Percentiles rank a stretch among this genome's conserved stretches.
phyloP scores from a whole-genome alignment of 768 basidiomycete species.

The Heimioporus sp. region DNA sequence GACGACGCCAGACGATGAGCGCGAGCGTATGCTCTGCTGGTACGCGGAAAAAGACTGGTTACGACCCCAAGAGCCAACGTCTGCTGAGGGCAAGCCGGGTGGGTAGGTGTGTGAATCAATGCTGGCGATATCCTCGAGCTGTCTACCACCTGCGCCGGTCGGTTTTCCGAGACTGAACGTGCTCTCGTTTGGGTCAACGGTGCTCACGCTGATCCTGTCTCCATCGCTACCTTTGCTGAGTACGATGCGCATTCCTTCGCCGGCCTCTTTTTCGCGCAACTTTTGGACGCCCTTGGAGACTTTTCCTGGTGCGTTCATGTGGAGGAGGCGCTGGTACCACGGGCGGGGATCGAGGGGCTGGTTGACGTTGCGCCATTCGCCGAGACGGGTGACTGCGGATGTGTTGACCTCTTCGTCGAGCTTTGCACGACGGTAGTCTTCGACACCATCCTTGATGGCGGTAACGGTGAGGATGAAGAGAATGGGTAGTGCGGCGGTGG shows the following conservation, averaged over 20 bases:
- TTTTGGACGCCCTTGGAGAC: constrained; percentile 84
- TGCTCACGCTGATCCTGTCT: constrained; percentile 40
- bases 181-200: constrained; percentile 42
- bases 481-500: constrained; percentile 81
- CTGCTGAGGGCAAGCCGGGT: constrained; percentile 37
- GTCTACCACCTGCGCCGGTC: constrained; percentile 45
- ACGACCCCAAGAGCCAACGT: constrained; percentile 36
- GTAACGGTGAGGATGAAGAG: constrained; percentile 86
- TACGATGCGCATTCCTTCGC: constrained; percentile 61
- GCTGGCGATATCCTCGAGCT: constrained; percentile 68
- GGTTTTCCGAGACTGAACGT: constrained; percentile 38
- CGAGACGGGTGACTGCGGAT: constrained; percentile 86
- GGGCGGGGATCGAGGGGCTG: constrained; percentile 72
- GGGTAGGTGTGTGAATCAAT: constrained; percentile 67
- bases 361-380: constrained; percentile 89
- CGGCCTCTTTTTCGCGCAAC: constrained; percentile 78
- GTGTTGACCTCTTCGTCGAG: constrained; percentile 96
- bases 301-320: constrained; percentile 66
- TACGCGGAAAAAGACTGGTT: constrained; percentile 43
- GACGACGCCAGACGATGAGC: constrained; percentile 67
- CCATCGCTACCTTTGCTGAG: constrained; percentile 44
- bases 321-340: constrained; percentile 73
- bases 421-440: constrained; percentile 87
- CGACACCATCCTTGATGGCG: constrained; percentile 92
- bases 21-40: constrained; percentile 56